Percentiles rank a stretch among this genome's conserved stretches.
Evolutionary conservation across 2,329 filamentous ascomycete species (phyloP).

Genomic region (Pezicula neosporulosa): DNA sequence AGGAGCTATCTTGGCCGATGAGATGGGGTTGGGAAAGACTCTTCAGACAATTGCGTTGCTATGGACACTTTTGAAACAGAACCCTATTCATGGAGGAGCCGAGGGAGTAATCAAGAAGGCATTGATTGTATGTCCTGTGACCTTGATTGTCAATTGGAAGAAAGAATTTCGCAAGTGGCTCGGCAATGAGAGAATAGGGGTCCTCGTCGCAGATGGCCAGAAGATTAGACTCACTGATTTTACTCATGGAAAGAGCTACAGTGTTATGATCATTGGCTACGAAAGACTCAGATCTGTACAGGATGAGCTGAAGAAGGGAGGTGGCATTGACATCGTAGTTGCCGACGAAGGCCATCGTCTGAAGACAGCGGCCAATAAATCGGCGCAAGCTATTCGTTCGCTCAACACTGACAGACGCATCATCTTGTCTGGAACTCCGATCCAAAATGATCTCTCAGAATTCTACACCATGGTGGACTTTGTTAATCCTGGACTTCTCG

Average conservation of each 20-base stretch:
- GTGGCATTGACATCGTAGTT: constrained; percentile 78
- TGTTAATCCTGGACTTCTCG: constrained; percentile 86
- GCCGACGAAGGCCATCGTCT: constrained; percentile 96
- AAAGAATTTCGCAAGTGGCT: constrained; percentile 74
- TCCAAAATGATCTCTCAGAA: constrained; percentile 95
- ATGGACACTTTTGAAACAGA: constrained; percentile 72
- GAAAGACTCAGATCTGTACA: constrained; percentile 65
- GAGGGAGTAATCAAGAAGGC: constrained; percentile 65
- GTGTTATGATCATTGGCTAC: constrained; percentile 71
- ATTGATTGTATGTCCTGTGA: constrained; percentile 70
- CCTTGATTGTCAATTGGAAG: constrained; percentile 69
- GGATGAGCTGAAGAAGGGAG: constrained; percentile 59
- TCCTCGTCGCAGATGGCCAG: constrained; percentile 61
- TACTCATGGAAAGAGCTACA: constrained; percentile 64
- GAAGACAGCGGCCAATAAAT: constrained; percentile 92
- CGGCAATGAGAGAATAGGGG: constrained; percentile 65
- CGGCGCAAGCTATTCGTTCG: constrained; percentile 86
- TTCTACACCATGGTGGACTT: constrained; percentile 95
- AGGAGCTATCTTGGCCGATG: constrained; percentile 69
- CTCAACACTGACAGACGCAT: constrained; percentile 63
- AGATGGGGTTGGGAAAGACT: constrained; percentile 75
- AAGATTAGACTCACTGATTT: constrained; percentile 63
- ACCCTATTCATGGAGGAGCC: constrained; percentile 53
- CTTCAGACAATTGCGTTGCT: constrained; percentile 68
- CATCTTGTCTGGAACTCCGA: constrained; percentile 68